Evolutionary conservation across 1,284 basidiomycete genomes (phyloP).

Genomic region (Sanghuangporus baumii): DNA sequence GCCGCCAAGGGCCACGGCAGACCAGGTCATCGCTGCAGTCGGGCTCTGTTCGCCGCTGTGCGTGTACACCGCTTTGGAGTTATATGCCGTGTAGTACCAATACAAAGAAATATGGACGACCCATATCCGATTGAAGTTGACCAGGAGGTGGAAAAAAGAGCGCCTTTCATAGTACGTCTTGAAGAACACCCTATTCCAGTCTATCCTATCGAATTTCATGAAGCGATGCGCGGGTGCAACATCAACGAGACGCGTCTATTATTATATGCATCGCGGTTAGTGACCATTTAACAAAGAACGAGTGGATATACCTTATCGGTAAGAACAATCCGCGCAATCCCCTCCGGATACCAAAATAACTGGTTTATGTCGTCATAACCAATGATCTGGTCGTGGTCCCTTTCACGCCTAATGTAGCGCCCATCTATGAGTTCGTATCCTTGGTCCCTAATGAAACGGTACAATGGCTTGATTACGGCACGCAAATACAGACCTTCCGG

Average conservation of each 20-base stretch:
- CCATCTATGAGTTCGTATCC: slow-evolving; percentile 97
- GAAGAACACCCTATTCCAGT: slow-evolving; percentile 93
- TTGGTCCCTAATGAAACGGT: slow-evolving; percentile 95
- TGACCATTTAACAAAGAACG: not conserved
- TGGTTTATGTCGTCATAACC: slow-evolving; percentile 99
- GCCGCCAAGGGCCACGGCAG: slow-evolving; percentile 84
- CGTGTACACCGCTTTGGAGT: slow-evolving; percentile 81
- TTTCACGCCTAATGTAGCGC: slow-evolving; percentile 90
- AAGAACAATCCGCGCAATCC: slow-evolving; percentile 88
- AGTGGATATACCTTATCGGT: slow-evolving; percentile 70
- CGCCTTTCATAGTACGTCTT: slow-evolving; percentile 97
- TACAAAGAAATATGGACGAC: slow-evolving; percentile 89
- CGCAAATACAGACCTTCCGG: slow-evolving; percentile 94
- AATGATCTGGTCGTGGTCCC: slow-evolving; percentile 92
- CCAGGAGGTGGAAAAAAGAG: slow-evolving; percentile 88
- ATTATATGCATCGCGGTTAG: not conserved
- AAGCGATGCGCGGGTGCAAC: slow-evolving; percentile 85
- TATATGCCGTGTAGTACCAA: slow-evolving; percentile 94
- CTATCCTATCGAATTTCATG: slow-evolving; percentile 92
- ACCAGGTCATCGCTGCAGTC: slow-evolving; percentile 78
- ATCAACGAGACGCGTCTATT: slow-evolving; percentile 82
- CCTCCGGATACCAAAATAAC: slow-evolving; percentile 99
- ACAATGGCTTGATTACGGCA: slow-evolving; percentile 92
- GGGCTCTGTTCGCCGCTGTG: slow-evolving; percentile 40
- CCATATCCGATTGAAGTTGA: slow-evolving; percentile 99